Evolutionary conservation across 2,329 filamentous ascomycete genomes (phyloP).

Genomic region (Neurospora sp.): DNA sequence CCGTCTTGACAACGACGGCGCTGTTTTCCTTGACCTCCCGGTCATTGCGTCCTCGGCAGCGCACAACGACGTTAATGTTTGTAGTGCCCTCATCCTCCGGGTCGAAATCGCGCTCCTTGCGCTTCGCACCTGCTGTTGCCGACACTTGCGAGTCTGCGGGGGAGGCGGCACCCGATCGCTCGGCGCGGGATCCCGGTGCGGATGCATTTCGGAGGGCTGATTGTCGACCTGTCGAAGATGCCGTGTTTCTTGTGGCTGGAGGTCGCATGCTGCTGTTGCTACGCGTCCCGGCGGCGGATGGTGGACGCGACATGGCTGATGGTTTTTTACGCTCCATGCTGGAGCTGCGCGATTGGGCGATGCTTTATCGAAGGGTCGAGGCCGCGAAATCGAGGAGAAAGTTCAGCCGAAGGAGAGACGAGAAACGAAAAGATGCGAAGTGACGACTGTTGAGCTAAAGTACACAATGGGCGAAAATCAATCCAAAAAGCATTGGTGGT

Average conservation of each 20-base stretch:
- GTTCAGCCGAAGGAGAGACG: not conserved
- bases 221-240: slow-evolving; percentile 15
- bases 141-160: slow-evolving; percentile 62
- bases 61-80: slow-evolving; percentile 95
- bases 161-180: slow-evolving; percentile 45
- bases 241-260: slow-evolving; percentile 11
- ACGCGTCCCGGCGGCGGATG: slow-evolving; percentile 15
- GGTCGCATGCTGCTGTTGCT: slow-evolving; percentile 20
- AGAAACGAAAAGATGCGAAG: not conserved
- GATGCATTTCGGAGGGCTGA: slow-evolving; percentile 10
- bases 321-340: slow-evolving; percentile 23
- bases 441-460: not conserved
- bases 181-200: slow-evolving; percentile 18
- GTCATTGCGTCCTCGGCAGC: slow-evolving; percentile 86
- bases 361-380: not conserved
- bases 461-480: not conserved
- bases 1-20: slow-evolving; percentile 78
- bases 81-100: slow-evolving; percentile 56
- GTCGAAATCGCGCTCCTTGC: slow-evolving; percentile 80
- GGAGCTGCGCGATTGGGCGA: slow-evolving; percentile 14
- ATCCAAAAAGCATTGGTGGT: slow-evolving; percentile 2
- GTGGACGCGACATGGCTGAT: slow-evolving; percentile 16
- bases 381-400: not conserved
- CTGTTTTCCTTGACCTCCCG: slow-evolving; percentile 92
- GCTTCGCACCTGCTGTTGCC: slow-evolving; percentile 54